These are phyloP conservation scores for Symmetrospora coprosmae DNA, from an alignment of 768 basidiomycete species.

Conservation along the genomic window DNA sequence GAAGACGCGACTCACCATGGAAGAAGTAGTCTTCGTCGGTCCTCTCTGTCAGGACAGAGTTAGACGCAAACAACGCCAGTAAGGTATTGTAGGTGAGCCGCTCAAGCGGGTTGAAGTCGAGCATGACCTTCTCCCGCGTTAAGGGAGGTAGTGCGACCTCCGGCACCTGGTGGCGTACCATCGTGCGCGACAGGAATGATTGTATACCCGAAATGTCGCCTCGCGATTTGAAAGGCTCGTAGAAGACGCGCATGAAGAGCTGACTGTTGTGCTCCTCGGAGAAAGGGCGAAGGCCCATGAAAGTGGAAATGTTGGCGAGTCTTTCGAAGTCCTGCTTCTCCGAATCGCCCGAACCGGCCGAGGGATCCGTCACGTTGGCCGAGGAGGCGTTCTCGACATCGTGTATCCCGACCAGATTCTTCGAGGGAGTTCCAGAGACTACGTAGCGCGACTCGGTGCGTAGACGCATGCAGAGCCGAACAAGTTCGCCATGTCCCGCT, in stretches of 20 bases:
- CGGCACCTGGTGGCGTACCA: slow-evolving; percentile 24
- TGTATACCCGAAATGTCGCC: not conserved
- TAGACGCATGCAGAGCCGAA: slow-evolving; percentile 18
- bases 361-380: slow-evolving; percentile 7
- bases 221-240: not conserved
- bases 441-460: slow-evolving; percentile 27
- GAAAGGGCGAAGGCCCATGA: slow-evolving; percentile 15
- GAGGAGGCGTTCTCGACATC: not conserved
- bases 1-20: not conserved
- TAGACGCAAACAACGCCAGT: slow-evolving; percentile 26
- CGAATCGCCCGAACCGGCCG: slow-evolving; percentile 11
- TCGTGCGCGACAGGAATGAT: slow-evolving; percentile 14
- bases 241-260: slow-evolving; percentile 24
- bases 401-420: slow-evolving; percentile 25
- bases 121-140: not conserved
- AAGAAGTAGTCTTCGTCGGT: slow-evolving; percentile 31
- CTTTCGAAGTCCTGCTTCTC: slow-evolving; percentile 26
- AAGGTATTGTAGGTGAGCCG: slow-evolving; percentile 30
- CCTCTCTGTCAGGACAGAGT: slow-evolving; percentile 26
- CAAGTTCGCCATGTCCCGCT: slow-evolving; percentile 11
- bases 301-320: slow-evolving; percentile 21
- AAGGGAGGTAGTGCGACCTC: slow-evolving; percentile 24
- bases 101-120: slow-evolving; percentile 26
- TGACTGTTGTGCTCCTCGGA: not conserved
- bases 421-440: slow-evolving; percentile 30